Base-by-base conservation (phyloP, 257 asterid genomes). In the Cruciata laevipes region DNA sequence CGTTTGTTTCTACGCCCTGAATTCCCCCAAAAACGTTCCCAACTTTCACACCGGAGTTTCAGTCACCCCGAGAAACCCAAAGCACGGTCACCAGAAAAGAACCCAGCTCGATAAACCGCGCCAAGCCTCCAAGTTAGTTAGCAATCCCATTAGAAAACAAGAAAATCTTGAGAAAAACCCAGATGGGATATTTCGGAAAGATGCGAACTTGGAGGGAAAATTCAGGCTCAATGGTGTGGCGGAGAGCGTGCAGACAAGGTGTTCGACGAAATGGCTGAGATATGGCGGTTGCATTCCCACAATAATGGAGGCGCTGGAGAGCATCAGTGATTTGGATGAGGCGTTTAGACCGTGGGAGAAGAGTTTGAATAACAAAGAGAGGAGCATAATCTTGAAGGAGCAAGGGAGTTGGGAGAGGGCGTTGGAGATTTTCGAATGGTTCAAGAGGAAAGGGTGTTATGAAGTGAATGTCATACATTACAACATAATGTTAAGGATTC, bases 381-480 rank as follows among this genome's bases (percentile, higher is more conserved):
- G 88, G 69, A 88, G 87, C 75, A 90, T 94, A 73, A 79, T 94
- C 7, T 73, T 94, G 87, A 94, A 90, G 84, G 99, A 94, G 80
- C 97, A 94, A 81, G 37, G 77, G 68, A 62, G 76, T 23, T 94
- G 97, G 99, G 87, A 85, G 75, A 80, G 95, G 78, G 95, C 97
- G 0, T 24, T 84, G 92, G 89, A 78, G 77, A 88, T 94, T 69
- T 94, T 94, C 47, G 89, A 85, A 78, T 94, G 97, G 99, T 87
- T 90, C 69, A 90, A 81, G 75, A 65, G 71, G 74, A 84, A 84
- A 76, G 85, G 87, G 31, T 90, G 89, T 61, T 83, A 85, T 71
- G 96, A 90, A 75, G 81, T 93, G 76, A 93, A 93, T 72, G 90
- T 87, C 30, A 94, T 94, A 74, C 99, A 94, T 77, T 90, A 84